Conservation (phyloP, 2,329 filamentous ascomycete genomes). For the Penicillium sp. region DNA sequence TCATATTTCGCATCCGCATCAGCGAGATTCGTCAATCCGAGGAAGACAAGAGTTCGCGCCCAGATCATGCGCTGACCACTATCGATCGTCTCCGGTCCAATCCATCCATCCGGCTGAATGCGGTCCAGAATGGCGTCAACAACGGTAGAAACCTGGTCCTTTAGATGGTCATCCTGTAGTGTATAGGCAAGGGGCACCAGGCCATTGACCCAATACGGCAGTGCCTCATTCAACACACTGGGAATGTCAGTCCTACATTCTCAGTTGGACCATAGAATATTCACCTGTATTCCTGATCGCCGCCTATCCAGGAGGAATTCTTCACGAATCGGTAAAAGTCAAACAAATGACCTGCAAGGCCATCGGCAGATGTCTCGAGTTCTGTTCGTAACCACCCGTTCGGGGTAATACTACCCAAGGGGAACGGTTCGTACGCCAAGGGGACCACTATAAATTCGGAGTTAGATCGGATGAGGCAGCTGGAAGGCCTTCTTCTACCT, state of each 20-base stretch:
- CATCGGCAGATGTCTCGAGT: conserved; percentile 53
- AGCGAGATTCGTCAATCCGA: conserved; percentile 54
- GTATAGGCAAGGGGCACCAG: conserved; percentile 61
- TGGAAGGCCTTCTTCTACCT: no score
- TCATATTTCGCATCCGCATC: conserved; percentile 53
- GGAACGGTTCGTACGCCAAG: conserved; percentile 31
- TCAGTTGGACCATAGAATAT: not conserved
- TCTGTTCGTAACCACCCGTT: conserved; percentile 59
- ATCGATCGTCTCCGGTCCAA: conserved; percentile 55
- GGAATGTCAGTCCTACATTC: not conserved
- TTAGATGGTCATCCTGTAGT: conserved; percentile 54
- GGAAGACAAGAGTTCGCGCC: conserved; percentile 57
- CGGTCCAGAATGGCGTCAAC: conserved; percentile 54
- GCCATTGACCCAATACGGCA: conserved; percentile 64
- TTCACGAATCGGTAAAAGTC: conserved; percentile 62
- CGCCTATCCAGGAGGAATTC: conserved; percentile 58
- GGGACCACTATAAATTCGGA: conserved; percentile 8
- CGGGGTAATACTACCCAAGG: conserved; percentile 56
- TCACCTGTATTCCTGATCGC: conserved; percentile 52
- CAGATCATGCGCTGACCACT: conserved; percentile 54
- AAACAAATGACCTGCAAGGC: conserved; percentile 58
- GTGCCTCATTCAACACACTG: conserved; percentile 58
- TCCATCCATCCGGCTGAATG: conserved; percentile 61
- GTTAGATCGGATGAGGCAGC: no score
- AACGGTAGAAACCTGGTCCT: conserved; percentile 52